Evolutionary conservation across 2,329 filamentous ascomycete species (phyloP).

Genomic region (Hymenoscyphus fraxineus): DNA sequence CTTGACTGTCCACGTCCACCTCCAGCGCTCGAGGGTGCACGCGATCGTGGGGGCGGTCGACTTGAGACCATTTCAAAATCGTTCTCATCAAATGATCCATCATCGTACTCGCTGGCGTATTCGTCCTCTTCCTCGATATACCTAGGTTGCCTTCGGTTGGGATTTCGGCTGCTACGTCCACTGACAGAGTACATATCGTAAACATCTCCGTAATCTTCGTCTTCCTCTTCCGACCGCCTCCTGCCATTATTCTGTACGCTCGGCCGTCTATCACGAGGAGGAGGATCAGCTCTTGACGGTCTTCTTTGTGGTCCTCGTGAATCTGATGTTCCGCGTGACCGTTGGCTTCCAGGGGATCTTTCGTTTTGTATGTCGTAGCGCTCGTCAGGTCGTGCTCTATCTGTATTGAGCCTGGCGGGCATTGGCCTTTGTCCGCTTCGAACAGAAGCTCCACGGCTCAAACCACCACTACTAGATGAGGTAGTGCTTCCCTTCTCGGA

Average conservation of each 20-base stretch:
- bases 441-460: slow-evolving; percentile 57
- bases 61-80: slow-evolving; percentile 76
- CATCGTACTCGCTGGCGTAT: slow-evolving; percentile 68
- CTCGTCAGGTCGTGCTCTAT: slow-evolving; percentile 48
- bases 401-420: slow-evolving; percentile 61
- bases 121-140: slow-evolving; percentile 82
- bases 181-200: slow-evolving; percentile 63
- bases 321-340: slow-evolving; percentile 47
- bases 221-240: slow-evolving; percentile 41
- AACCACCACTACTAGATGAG: slow-evolving; percentile 25
- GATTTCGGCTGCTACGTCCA: slow-evolving; percentile 36
- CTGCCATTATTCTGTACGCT: slow-evolving; percentile 18
- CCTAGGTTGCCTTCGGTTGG: slow-evolving; percentile 45
- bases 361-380: slow-evolving; percentile 35
- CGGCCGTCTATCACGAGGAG: slow-evolving; percentile 2
- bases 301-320: slow-evolving; percentile 40
- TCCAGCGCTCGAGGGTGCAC: slow-evolving; percentile 35
- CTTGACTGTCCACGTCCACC: slow-evolving; percentile 51
- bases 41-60: slow-evolving; percentile 44
- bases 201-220: slow-evolving; percentile 55
- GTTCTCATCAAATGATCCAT: slow-evolving; percentile 66
- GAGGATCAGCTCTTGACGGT: slow-evolving; percentile 30
- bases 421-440: slow-evolving; percentile 58
- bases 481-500: slow-evolving; percentile 55
- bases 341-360: slow-evolving; percentile 35